phyloP scores from a whole-genome alignment of 2,329 filamentous ascomycete genomes.

The Ilyonectria sp. region DNA sequence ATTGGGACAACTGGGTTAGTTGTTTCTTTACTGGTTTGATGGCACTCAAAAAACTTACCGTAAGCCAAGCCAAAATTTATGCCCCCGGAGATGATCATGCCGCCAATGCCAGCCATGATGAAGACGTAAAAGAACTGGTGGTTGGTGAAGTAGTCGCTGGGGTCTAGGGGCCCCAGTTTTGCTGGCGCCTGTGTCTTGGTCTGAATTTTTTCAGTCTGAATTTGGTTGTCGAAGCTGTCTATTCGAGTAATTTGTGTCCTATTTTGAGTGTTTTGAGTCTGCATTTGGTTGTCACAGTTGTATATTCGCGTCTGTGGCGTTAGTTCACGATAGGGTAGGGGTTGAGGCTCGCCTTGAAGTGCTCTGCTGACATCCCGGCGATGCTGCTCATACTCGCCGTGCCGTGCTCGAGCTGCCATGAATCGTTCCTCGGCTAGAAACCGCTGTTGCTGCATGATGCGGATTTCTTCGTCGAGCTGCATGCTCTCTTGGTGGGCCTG shows the following conservation, averaged over 20 bases:
- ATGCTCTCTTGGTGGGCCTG: slow-evolving; percentile 56
- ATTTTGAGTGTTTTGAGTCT: not conserved
- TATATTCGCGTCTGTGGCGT: not conserved
- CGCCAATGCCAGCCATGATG: slow-evolving; percentile 62
- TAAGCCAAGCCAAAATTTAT: slow-evolving; percentile 69
- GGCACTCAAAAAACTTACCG: slow-evolving; percentile 57
- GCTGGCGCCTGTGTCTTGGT: not conserved
- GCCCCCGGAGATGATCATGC: slow-evolving; percentile 62
- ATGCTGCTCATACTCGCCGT: slow-evolving; percentile 59
- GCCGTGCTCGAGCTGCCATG: slow-evolving; percentile 57
- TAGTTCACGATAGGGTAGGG: not conserved
- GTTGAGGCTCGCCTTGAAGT: slow-evolving; percentile 53
- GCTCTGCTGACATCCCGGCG: slow-evolving; percentile 58
- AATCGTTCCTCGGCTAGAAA: slow-evolving; percentile 57
- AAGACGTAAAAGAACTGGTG: slow-evolving; percentile 67
- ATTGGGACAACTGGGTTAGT: slow-evolving; percentile 1
- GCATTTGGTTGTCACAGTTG: slow-evolving; percentile 14
- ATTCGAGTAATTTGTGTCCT: not conserved
- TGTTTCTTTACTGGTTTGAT: not conserved
- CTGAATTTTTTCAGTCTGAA: not conserved
- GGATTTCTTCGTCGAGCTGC: slow-evolving; percentile 58
- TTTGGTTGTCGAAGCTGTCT: slow-evolving; percentile 16
- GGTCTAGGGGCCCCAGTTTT: slow-evolving; percentile 49
- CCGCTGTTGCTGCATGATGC: slow-evolving; percentile 55
- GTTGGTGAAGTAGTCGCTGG: slow-evolving; percentile 57